phyloP scores from a whole-genome alignment of 1,284 basidiomycete species.

The Fomitopsis betulina region DNA sequence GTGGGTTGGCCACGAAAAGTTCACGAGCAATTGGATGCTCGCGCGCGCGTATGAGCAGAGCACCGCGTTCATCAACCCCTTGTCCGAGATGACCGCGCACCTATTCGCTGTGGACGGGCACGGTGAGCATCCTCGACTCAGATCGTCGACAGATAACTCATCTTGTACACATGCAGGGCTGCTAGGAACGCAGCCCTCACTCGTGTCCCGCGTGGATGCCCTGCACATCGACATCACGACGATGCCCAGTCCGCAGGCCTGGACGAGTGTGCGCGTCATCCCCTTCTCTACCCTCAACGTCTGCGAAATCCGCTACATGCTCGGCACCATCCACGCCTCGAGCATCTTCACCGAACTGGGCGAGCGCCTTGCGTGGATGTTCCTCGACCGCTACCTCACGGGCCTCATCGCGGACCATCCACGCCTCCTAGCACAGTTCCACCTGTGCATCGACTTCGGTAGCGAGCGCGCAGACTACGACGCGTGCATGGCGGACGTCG shows the following conservation, averaged over 20 bases:
- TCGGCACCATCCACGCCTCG: not conserved
- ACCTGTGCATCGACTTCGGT: not conserved
- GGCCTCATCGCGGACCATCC: not conserved
- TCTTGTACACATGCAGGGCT: not conserved
- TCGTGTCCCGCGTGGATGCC: not conserved
- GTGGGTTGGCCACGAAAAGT: not conserved
- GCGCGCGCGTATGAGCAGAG: not conserved
- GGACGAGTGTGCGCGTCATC: not conserved
- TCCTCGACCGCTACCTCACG: not conserved
- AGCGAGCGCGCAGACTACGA: not conserved
- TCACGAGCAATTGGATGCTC: not conserved
- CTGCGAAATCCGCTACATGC: not conserved
- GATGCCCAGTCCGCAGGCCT: not conserved
- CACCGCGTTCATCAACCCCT: not conserved
- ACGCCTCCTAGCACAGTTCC: not conserved
- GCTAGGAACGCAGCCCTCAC: not conserved
- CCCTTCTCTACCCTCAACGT: not conserved
- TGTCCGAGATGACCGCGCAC: not conserved
- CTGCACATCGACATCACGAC: not conserved
- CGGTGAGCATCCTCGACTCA: not conserved
- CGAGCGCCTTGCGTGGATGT: not conserved
- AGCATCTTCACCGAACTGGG: not conserved
- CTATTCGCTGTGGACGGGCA: not conserved
- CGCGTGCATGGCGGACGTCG: not conserved
- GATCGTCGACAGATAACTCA: not conserved